Conservation (phyloP, 2,329 filamentous ascomycete genomes). For the Monosporascus sp. region DNA sequence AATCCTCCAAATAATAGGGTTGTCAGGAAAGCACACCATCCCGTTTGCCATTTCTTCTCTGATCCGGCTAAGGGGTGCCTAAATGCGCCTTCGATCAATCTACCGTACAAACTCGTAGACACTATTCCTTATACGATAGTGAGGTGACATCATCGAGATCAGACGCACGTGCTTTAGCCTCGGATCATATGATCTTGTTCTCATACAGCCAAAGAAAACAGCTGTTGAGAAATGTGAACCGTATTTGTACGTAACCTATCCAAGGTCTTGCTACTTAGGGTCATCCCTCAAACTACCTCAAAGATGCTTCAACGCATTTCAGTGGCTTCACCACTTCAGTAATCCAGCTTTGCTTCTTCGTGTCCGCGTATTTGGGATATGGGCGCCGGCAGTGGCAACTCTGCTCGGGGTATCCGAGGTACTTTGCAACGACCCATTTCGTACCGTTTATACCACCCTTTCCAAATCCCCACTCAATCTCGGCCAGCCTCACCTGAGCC, state of each 20-base stretch:
- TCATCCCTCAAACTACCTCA: background rate
- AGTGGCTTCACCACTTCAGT: slow-evolving; percentile 5
- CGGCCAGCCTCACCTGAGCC: slow-evolving; percentile 45
- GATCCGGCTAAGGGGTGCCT: no score
- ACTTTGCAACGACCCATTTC: slow-evolving; percentile 53
- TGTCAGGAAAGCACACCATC: no score
- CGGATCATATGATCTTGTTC: no score
- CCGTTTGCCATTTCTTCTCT: no score
- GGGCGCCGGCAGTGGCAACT: slow-evolving; percentile 49
- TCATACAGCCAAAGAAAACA: no score
- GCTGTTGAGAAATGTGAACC: no score
- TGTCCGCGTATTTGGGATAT: slow-evolving; percentile 44
- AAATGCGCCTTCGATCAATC: no score
- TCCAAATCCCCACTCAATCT: slow-evolving; percentile 51
- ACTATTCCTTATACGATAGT: no score
- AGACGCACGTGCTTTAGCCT: no score
- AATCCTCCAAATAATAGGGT: no score
- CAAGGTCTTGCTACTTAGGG: background rate
- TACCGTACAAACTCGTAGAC: no score
- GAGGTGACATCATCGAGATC: no score
- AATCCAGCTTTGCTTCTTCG: slow-evolving; percentile 42
- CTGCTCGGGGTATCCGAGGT: slow-evolving; percentile 44
- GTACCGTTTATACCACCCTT: slow-evolving; percentile 57
- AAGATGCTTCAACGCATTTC: slow-evolving; percentile 3
- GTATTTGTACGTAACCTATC: background rate